Conservation (phyloP, 176 grass and related monocot genomes). For the Aegilops longissima region DNA sequence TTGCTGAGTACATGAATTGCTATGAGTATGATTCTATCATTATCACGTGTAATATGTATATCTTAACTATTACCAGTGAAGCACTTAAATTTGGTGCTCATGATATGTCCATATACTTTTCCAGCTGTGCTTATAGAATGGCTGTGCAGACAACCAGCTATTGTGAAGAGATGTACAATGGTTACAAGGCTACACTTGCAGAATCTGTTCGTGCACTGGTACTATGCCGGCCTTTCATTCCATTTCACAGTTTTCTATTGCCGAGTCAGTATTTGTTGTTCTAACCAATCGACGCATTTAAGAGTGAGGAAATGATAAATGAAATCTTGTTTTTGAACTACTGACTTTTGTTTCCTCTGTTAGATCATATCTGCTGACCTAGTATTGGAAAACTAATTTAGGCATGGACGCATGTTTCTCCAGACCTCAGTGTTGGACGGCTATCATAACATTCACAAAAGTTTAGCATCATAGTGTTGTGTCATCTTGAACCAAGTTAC, state of each 20-base stretch:
- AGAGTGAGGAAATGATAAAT: background rate
- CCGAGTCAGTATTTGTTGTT: conserved; percentile 22
- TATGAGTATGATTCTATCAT: conserved; percentile 47
- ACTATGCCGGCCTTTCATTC: conserved; percentile 15
- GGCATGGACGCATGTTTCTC: background rate
- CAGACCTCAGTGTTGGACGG: background rate
- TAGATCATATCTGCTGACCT: background rate
- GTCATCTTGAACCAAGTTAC: background rate
- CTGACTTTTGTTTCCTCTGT: background rate
- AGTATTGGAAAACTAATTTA: background rate
- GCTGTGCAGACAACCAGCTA: conserved; percentile 50
- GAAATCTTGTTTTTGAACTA: conserved; percentile 14
- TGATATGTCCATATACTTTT: conserved; percentile 29
- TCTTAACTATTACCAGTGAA: conserved; percentile 5
- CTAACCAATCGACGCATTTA: background rate
- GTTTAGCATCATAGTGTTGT: background rate
- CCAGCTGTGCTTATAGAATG: conserved; percentile 47
- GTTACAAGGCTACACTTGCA: conserved; percentile 36
- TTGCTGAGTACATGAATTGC: conserved; percentile 54
- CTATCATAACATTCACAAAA: background rate
- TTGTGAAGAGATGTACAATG: conserved; percentile 47
- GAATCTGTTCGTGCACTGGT: conserved; percentile 49
- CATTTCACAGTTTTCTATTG: background rate
- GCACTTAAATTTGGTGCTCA: background rate
- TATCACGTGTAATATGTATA: background rate